Conservation (phyloP, 345 rosid genomes). For the Viola odorata region DNA sequence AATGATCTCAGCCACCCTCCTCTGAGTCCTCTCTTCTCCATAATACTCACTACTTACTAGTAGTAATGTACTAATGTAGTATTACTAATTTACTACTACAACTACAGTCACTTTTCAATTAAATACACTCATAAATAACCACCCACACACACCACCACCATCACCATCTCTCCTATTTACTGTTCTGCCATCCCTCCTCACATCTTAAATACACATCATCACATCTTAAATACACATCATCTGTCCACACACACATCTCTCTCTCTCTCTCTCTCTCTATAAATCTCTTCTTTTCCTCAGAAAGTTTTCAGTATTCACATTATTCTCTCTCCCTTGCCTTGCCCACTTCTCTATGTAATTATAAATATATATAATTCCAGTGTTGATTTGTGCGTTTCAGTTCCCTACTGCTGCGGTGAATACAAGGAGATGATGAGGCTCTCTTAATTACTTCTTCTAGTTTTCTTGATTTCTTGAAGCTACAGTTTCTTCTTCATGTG, state of each 20-base stretch:
- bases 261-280: background rate
- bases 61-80: too few relatives aligned
- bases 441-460: too few relatives aligned
- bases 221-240: conserved; percentile 5
- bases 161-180: conserved; percentile 39
- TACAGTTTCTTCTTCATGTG: conserved; percentile 43
- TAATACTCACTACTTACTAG: too few relatives aligned
- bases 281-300: conserved; percentile 8
- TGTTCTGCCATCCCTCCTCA: conserved; percentile 13
- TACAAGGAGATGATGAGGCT: background rate
- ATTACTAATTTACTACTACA: too few relatives aligned
- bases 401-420: conserved; percentile 1
- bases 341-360: background rate
- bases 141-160: conserved; percentile 9
- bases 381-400: background rate
- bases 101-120: conserved; percentile 13
- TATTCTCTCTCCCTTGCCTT: background rate
- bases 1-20: too few relatives aligned
- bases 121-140: conserved; percentile 27
- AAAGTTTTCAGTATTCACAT: too few relatives aligned
- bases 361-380: background rate
- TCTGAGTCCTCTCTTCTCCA: conserved; percentile 4
- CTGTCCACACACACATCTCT: background rate
- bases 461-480: too few relatives aligned
- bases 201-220: conserved; percentile 35